Evolutionary conservation across 192 early-diverging fungal species (phyloP).

Genomic region (Mortierella antarctica): DNA sequence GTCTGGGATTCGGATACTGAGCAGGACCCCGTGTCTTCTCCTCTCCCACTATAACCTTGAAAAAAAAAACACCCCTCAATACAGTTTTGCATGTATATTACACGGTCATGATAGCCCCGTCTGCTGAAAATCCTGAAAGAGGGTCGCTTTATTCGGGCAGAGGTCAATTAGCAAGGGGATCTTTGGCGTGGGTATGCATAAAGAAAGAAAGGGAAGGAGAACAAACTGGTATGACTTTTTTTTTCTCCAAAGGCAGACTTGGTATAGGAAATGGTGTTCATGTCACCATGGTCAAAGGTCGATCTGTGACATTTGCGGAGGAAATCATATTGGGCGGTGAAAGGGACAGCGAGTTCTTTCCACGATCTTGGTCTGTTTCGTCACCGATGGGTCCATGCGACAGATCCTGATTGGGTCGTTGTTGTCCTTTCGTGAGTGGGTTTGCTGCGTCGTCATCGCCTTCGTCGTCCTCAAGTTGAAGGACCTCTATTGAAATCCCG

Average conservation of each 20-base stretch:
- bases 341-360: neutral
- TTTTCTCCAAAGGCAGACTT: neutral
- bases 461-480: neutral
- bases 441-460: neutral
- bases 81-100: too few species aligned
- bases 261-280: conserved; percentile 11
- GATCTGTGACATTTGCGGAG: neutral
- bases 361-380: neutral
- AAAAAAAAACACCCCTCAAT: conserved; percentile 5
- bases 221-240: neutral
- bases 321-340: conserved; percentile 14
- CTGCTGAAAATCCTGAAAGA: too few species aligned
- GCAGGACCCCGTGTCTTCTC: neutral
- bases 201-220: too few species aligned
- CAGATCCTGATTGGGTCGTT: neutral
- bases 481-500: conserved; percentile 12
- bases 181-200: too few species aligned
- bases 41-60: neutral
- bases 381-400: neutral
- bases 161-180: too few species aligned
- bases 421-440: neutral
- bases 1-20: conserved; percentile 59
- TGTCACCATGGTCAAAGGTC: conserved; percentile 7
- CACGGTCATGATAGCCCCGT: too few species aligned
- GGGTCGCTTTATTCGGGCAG: too few species aligned